Conservation (phyloP, 495 filamentous ascomycete species). For the Cercophora sp. region DNA sequence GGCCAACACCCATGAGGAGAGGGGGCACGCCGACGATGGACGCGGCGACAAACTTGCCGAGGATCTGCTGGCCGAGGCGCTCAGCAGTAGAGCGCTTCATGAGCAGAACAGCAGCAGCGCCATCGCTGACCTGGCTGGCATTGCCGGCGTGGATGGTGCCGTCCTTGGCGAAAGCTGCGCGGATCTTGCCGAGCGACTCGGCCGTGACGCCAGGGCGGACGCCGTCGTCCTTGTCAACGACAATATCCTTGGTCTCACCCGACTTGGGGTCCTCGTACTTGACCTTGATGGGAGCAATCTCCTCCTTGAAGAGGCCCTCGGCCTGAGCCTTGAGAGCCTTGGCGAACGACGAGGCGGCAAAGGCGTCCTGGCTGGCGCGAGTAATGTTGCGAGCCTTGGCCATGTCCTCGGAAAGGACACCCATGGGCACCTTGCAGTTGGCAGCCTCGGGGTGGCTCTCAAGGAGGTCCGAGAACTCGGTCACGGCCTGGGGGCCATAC, state of each 20-base stretch:
- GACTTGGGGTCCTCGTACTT: constrained; percentile 86
- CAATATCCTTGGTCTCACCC: constrained; percentile 77
- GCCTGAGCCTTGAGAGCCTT: constrained; percentile 86
- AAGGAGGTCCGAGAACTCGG: constrained; percentile 91
- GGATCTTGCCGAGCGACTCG: constrained; percentile 85
- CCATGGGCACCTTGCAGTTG: constrained; percentile 99
- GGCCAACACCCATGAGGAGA: constrained; percentile 91
- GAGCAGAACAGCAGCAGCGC: constrained; percentile 88
- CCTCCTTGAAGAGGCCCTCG: constrained; percentile 84
- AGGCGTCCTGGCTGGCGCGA: constrained; percentile 75
- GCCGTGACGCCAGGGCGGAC: constrained; percentile 79
- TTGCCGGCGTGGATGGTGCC: constrained; percentile 94
- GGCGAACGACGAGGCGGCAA: constrained; percentile 84
- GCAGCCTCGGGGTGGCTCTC: constrained; percentile 77
- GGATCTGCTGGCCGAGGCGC: constrained; percentile 77
- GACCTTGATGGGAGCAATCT: constrained; percentile 83
- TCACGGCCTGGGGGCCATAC: constrained; percentile 86
- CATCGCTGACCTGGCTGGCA: constrained; percentile 91
- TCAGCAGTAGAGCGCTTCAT: constrained; percentile 95
- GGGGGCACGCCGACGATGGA: constrained; percentile 86
- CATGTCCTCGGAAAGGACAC: constrained; percentile 90
- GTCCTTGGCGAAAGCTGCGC: constrained; percentile 84
- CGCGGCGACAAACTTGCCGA: constrained; percentile 82
- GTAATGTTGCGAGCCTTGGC: constrained; percentile 74
- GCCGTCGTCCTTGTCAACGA: constrained; percentile 83